Evolutionary conservation across 164 flowering plant species (phyloP).

Genomic region (Macadamia tetraphylla): DNA sequence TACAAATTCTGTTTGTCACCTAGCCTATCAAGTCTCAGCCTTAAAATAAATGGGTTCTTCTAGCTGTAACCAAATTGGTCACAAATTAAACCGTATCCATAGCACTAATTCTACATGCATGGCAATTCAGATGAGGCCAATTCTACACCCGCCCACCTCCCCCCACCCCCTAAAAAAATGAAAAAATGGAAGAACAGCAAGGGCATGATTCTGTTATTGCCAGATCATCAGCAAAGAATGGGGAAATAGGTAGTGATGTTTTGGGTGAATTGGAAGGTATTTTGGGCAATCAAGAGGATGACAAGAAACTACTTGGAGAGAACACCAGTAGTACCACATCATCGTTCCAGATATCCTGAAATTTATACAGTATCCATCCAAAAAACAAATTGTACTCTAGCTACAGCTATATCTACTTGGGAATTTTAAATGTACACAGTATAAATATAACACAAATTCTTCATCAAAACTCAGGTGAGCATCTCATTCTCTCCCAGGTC

Average conservation of each 20-base stretch:
- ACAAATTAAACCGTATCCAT: too few relatives aligned
- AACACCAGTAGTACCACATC: neutral
- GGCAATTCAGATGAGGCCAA: neutral
- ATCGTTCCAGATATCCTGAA: neutral
- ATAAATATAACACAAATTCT: too few relatives aligned
- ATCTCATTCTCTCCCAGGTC: too few relatives aligned
- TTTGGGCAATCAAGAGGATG: slow-evolving; percentile 25
- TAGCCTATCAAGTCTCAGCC: too few relatives aligned
- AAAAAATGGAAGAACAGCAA: slow-evolving; percentile 24
- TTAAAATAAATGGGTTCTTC: too few relatives aligned
- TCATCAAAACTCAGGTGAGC: too few relatives aligned
- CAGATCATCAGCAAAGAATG: slow-evolving; percentile 5
- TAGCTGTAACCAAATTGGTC: too few relatives aligned
- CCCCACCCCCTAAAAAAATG: slow-evolving; percentile 22
- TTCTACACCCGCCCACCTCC: neutral
- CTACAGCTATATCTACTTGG: too few relatives aligned
- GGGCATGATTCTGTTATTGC: slow-evolving; percentile 16
- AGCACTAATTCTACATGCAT: too few relatives aligned
- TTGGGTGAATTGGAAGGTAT: slow-evolving; percentile 35
- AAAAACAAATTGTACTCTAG: slow-evolving; percentile 9
- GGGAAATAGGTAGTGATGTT: slow-evolving; percentile 7
- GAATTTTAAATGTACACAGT: slow-evolving; percentile 1
- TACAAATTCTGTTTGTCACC: too few relatives aligned
- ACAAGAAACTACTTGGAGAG: slow-evolving; percentile 15
- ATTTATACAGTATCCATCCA: slow-evolving; percentile 27